Percentiles rank a stretch among this genome's conserved stretches.
These are phyloP conservation scores for Quillaja saponaria DNA, from an alignment of 306 rosid species.

Conservation along the genomic window DNA sequence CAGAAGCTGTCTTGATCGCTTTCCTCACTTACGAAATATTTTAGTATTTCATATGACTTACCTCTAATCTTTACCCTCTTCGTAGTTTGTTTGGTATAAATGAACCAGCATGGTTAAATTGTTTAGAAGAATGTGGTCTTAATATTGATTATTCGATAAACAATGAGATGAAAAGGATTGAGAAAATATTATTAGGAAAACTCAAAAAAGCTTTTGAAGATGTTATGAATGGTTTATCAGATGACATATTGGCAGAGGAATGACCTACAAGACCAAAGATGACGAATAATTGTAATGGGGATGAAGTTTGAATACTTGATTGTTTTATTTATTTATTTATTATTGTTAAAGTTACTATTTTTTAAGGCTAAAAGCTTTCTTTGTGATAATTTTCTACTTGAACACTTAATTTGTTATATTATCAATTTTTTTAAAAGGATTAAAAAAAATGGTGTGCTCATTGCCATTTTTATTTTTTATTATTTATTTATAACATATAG, in stretches of 20 bases:
- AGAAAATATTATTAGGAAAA: slow-evolving; percentile 40
- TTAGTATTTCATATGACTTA: too few relatives aligned
- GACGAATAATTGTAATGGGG: slow-evolving; percentile 63
- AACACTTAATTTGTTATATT: background rate
- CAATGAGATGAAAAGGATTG: slow-evolving; percentile 40
- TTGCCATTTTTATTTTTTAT: too few relatives aligned
- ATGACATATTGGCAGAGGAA: slow-evolving; percentile 61
- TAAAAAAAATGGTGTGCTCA: too few relatives aligned
- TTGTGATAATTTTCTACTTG: too few relatives aligned
- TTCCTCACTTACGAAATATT: too few relatives aligned
- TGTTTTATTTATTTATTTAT: too few relatives aligned
- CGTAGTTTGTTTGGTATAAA: background rate
- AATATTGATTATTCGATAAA: slow-evolving; percentile 35
- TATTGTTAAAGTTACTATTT: background rate
- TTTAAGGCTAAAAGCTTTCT: too few relatives aligned
- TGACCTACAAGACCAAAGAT: slow-evolving; percentile 86
- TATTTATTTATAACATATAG: too few relatives aligned
- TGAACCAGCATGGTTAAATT: slow-evolving; percentile 56
- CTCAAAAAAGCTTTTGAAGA: slow-evolving; percentile 35
- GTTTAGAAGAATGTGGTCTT: slow-evolving; percentile 58
- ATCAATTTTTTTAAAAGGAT: too few relatives aligned
- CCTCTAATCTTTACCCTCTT: too few relatives aligned
- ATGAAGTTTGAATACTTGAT: slow-evolving; percentile 48
- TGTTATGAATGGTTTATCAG: slow-evolving; percentile 41
- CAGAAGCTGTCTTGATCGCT: too few relatives aligned